phyloP scores from a whole-genome alignment of 106 monocot species.

The Posidonia australis region DNA sequence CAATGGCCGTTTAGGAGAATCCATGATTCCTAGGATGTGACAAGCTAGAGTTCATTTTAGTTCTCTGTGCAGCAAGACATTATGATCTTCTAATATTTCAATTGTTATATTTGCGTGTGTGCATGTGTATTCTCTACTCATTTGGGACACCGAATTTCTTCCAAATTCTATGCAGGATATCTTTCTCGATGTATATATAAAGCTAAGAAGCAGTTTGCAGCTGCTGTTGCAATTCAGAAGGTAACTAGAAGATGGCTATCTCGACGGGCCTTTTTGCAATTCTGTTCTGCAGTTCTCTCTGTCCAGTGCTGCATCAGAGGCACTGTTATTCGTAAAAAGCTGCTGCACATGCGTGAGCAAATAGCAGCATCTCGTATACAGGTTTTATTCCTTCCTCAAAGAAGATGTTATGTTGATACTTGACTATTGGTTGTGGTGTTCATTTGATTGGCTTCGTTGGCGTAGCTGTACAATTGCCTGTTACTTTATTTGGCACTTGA shows the following conservation, averaged over 20 bases:
- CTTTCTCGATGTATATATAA: conserved; percentile 40
- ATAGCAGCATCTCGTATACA: conserved; percentile 64
- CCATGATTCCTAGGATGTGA: too few species aligned
- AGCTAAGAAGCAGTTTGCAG: conserved; percentile 36
- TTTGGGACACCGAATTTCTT: background rate
- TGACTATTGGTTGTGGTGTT: too few species aligned
- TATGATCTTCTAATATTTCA: too few species aligned
- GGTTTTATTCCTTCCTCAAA: conserved; percentile 24
- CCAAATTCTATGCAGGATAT: conserved; percentile 33
- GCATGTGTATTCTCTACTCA: too few species aligned
- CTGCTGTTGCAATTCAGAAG: conserved; percentile 54
- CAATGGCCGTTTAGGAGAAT: too few species aligned
- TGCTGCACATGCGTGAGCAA: conserved; percentile 30
- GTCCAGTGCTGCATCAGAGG: conserved; percentile 56
- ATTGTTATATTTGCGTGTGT: too few species aligned
- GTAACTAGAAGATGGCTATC: conserved; percentile 38
- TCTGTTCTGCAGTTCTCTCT: conserved; percentile 29
- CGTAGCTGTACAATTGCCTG: too few species aligned
- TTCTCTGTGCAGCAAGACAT: too few species aligned
- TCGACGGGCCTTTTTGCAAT: conserved; percentile 26
- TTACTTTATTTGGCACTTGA: background rate
- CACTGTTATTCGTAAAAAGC: conserved; percentile 17
- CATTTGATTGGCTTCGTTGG: too few species aligned
- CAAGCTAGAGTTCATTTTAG: too few species aligned
- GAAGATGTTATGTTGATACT: too few species aligned